A percentile compares a stretch with the other conserved stretches of the same genome.
Conservation (phyloP, 345 rosid genomes). For the Arabidopsis suecica region DNA sequence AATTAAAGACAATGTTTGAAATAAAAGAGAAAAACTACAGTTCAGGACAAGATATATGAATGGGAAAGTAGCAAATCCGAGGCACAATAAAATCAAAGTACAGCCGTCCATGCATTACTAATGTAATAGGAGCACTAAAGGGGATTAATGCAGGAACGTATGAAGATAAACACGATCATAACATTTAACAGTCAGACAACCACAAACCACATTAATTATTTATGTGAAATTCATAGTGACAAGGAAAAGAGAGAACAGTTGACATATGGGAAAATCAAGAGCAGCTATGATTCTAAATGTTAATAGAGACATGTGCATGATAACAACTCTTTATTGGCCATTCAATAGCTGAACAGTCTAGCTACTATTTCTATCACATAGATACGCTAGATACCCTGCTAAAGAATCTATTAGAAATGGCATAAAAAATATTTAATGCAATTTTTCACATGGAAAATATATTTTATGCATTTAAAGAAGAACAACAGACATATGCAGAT, state of each 20-base stretch:
- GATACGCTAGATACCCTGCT: neutral
- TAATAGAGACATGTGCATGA: neutral
- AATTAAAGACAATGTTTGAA: neutral
- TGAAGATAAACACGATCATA: neutral
- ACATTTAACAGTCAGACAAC: neutral
- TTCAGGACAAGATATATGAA: neutral
- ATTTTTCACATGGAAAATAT: neutral
- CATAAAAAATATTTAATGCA: neutral
- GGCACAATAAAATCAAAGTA: neutral
- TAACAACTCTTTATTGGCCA: constrained; percentile 1
- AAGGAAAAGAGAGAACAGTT: neutral
- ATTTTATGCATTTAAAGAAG: neutral
- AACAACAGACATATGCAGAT: constrained; percentile 30
- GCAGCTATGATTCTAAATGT: neutral
- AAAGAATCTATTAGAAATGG: constrained; percentile 10
- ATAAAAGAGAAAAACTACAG: neutral
- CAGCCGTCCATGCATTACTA: neutral
- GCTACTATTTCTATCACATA: constrained; percentile 9
- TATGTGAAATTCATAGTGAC: neutral
- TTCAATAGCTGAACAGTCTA: constrained; percentile 8
- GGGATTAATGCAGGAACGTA: neutral
- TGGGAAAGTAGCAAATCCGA: constrained; percentile 11
- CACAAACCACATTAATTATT: neutral
- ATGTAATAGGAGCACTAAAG: too few relatives aligned
- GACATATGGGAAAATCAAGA: neutral